Conservation (phyloP, 2,329 filamentous ascomycete species). For the Phyllachora maydis region DNA sequence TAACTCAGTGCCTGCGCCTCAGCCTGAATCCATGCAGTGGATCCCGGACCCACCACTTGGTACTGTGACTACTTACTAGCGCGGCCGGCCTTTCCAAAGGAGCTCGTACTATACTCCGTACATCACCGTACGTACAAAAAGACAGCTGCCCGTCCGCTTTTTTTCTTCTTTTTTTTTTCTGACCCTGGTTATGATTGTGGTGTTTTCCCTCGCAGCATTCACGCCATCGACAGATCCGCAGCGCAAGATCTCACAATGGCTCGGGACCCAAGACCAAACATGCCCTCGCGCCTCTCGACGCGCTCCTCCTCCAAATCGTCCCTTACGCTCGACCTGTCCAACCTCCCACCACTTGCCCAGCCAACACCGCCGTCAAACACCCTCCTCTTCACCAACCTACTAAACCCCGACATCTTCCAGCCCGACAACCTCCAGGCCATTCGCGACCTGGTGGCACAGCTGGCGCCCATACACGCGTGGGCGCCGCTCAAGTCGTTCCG, state of each 20-base stretch:
- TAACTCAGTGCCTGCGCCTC: too few relatives aligned
- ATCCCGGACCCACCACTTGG: too few relatives aligned
- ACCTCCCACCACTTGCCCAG: constrained; percentile 44
- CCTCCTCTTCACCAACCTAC: constrained; percentile 64
- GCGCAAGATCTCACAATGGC: too few relatives aligned
- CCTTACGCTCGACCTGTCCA: constrained; percentile 55
- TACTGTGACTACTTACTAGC: too few relatives aligned
- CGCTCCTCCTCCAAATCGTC: constrained; percentile 23
- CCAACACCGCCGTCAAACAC: constrained; percentile 69
- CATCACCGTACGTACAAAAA: too few relatives aligned
- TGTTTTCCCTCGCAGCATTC: too few relatives aligned
- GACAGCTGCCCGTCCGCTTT: too few relatives aligned
- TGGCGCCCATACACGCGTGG: constrained; percentile 59
- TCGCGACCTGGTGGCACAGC: constrained; percentile 45
- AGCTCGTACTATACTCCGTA: too few relatives aligned
- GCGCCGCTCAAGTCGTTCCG: constrained; percentile 66
- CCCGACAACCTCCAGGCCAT: constrained; percentile 55
- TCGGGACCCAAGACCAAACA: not conserved
- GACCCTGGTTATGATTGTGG: too few relatives aligned
- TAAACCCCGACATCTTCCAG: constrained; percentile 52
- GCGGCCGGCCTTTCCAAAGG: too few relatives aligned
- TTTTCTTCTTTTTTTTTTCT: not conserved
- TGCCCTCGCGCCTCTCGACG: constrained; percentile 20
- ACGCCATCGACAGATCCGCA: not conserved
- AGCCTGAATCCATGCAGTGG: too few relatives aligned